A percentile compares a stretch with the other conserved stretches of the same genome.
Conservation (phyloP, 352 stramenopile species). For the Pythium sp. region DNA sequence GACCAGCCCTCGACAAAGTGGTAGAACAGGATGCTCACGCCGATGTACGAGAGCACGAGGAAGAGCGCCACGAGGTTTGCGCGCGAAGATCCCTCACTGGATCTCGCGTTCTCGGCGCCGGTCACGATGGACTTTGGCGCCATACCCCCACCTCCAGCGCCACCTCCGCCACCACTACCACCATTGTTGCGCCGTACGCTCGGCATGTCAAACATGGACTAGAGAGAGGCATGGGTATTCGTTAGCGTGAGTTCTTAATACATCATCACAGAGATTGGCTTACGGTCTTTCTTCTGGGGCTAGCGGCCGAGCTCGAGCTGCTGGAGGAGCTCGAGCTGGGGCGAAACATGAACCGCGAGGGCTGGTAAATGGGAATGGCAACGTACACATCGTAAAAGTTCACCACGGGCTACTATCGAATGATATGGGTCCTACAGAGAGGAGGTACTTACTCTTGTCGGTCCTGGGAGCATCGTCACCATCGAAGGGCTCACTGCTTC, state of each 20-base stretch:
- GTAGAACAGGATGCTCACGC: constrained; percentile 51
- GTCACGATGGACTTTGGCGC: constrained; percentile 29
- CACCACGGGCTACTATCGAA: neutral
- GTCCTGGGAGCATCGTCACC: constrained; percentile 8
- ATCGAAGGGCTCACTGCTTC: constrained; percentile 3
- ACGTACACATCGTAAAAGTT: neutral
- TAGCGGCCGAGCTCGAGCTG: constrained; percentile 9
- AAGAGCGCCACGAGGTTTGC: constrained; percentile 39
- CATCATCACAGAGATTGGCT: neutral
- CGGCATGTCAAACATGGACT: constrained; percentile 35
- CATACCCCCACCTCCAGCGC: constrained; percentile 17
- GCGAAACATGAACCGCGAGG: constrained; percentile 7
- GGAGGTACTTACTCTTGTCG: neutral
- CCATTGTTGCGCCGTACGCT: constrained; percentile 20
- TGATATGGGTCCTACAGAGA: neutral
- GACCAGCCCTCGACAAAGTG: constrained; percentile 56
- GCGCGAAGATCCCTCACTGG: constrained; percentile 10
- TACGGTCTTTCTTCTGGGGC: constrained; percentile 1
- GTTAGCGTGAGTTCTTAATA: no score
- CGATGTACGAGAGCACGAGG: constrained; percentile 60
- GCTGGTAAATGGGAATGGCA: neutral
- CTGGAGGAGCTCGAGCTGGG: constrained; percentile 10
- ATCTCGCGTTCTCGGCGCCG: constrained; percentile 20
- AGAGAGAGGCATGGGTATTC: neutral
- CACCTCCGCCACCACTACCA: neutral